Percentiles rank a stretch among this genome's conserved stretches.
Conservation (phyloP, 176 grass and related monocot species). For the Areca catechu region DNA sequence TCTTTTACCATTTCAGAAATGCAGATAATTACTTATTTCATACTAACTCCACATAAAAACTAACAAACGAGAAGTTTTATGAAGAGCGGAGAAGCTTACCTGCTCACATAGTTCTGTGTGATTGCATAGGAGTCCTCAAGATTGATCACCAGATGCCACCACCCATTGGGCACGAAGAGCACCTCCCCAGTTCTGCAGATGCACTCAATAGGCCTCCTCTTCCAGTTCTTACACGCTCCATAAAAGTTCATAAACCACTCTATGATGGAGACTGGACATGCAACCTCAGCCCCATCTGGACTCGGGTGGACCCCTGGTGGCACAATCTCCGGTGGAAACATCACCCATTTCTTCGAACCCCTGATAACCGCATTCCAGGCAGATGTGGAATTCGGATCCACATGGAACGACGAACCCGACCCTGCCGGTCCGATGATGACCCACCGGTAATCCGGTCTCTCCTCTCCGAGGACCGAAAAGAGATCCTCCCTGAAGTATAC, state of each 20-base stretch:
- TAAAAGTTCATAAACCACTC: slow-evolving; percentile 99
- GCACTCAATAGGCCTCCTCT: slow-evolving; percentile 75
- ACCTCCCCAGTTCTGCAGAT: slow-evolving; percentile 59
- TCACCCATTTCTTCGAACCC: slow-evolving; percentile 82
- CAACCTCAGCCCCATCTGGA: slow-evolving; percentile 69
- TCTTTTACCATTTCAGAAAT: no score
- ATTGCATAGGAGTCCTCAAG: slow-evolving; percentile 92
- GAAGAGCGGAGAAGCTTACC: slow-evolving; percentile 29
- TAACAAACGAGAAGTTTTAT: neutral
- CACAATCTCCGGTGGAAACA: slow-evolving; percentile 78
- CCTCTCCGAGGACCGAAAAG: slow-evolving; percentile 65
- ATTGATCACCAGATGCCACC: slow-evolving; percentile 99
- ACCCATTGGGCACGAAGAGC: slow-evolving; percentile 90
- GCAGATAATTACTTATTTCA: no score
- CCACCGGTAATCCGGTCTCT: slow-evolving; percentile 81
- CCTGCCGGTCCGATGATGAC: slow-evolving; percentile 80
- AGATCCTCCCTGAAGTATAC: slow-evolving; percentile 74
- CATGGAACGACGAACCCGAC: slow-evolving; percentile 85
- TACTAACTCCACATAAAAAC: no score
- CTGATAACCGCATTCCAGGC: slow-evolving; percentile 92
- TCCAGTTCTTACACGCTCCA: slow-evolving; percentile 52
- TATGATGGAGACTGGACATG: slow-evolving; percentile 89
- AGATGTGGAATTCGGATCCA: slow-evolving; percentile 82
- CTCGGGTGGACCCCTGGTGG: slow-evolving; percentile 76
- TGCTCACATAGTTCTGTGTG: slow-evolving; percentile 91